Conservation (phyloP, 148 eudicot genomes). For the Silene latifolia region DNA sequence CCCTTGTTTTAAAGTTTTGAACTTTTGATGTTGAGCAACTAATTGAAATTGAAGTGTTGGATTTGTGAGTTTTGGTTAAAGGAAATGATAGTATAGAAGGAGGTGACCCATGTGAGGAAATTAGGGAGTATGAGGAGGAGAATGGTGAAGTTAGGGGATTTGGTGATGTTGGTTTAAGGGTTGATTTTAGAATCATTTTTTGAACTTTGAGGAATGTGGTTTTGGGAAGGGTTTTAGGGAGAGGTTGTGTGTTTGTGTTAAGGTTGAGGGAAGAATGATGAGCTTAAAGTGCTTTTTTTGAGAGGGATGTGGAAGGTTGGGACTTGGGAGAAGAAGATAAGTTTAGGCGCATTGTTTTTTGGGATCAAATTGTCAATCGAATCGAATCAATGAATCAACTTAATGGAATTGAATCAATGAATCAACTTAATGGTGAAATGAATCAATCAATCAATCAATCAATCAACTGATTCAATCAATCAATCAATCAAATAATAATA, state of each 20-base stretch:
- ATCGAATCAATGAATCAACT: too few relatives aligned
- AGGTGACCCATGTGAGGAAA: constrained; percentile 43
- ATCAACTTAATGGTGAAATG: too few relatives aligned
- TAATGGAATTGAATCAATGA: too few relatives aligned
- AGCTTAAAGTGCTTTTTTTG: not conserved
- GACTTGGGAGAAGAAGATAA: not conserved
- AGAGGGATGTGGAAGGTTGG: not conserved
- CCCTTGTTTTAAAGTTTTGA: constrained; percentile 35
- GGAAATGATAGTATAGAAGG: constrained; percentile 26
- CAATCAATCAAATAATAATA: too few relatives aligned
- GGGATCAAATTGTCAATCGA: too few relatives aligned
- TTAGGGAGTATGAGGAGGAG: constrained; percentile 33
- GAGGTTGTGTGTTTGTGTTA: not conserved
- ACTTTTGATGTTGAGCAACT: constrained; percentile 38
- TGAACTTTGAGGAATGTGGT: not conserved
- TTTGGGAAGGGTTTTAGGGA: constrained; percentile 22
- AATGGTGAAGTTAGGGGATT: constrained; percentile 20
- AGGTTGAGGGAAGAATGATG: too few relatives aligned
- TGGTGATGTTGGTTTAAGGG: constrained; percentile 33
- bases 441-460: too few relatives aligned
- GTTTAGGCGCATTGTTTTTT: too few relatives aligned
- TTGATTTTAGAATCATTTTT: constrained; percentile 56
- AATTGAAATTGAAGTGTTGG: constrained; percentile 17
- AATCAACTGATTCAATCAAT: too few relatives aligned
- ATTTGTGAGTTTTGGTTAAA: constrained; percentile 7